Base-by-base conservation (phyloP, 2,329 filamentous ascomycete genomes). In the Ophiosphaerella korrae region DNA sequence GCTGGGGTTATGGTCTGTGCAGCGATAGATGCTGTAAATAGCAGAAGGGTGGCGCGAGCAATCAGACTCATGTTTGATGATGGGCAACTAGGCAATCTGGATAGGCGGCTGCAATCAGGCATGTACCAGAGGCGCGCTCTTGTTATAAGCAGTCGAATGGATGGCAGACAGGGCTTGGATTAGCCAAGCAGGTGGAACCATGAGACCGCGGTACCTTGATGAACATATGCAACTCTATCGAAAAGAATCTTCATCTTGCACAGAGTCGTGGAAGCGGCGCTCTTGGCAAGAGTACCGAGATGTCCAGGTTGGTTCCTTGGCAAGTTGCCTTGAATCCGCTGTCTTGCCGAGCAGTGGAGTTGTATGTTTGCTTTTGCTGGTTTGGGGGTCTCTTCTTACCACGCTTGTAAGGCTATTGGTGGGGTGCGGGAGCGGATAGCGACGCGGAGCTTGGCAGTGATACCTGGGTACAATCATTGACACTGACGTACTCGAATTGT, bases 281-380 rank as follows among this genome's bases (percentile, higher is more conserved):
- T 35, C 57, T 61, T 63, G 60, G 58, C 54, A 47, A 63, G 67
- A 68, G 65, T 47, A 71, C 68, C 66, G 36, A 70, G 68, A 64
- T 69, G 68, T 55, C 52, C 59, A 40, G 37, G 12, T n/a, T 45
- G 3, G 33, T 42, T 40, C 37, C 56, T 61, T 59, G 56, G 56
- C 56, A 45, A n/a, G 32, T 21, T 13, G 16, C 29, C 35, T 13
- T 7, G 16, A 40, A 40, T 52, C 55, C 57, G 57, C 58, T 8
- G 26, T 29, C 11, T 45, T 41, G 48, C 53, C 57, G 36, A 57
- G 62, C 55, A 46, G 53, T 43, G 47, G 40, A 26, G 16, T 37
- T n/a, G 12, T 13, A 13, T 23, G 12, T 34, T 40, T 43, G 26
- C 48, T 45, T 42, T 42, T 50, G 14, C 16, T 18, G 18, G 8